These are phyloP conservation scores for Talaromyces pinophilus DNA, from an alignment of 2,329 filamentous ascomycete genomes.

Conservation along the genomic window DNA sequence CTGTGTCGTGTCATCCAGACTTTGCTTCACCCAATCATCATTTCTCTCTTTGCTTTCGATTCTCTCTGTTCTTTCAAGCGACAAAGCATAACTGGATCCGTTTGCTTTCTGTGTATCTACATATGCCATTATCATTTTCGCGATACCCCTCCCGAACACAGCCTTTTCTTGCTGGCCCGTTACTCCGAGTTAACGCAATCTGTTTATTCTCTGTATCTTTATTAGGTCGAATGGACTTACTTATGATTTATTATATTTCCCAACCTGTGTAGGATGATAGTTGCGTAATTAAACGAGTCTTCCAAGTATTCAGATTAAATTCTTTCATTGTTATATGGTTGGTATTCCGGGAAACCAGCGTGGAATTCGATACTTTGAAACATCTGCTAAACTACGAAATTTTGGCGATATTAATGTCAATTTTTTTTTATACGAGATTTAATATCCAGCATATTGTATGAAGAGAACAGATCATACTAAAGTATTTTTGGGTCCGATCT, in stretches of 20 bases:
- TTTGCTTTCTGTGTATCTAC: slow-evolving; percentile 5
- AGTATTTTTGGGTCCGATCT: not conserved
- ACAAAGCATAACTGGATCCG: slow-evolving; percentile 3
- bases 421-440: not conserved
- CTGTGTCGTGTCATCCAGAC: slow-evolving; percentile 14
- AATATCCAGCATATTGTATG: not conserved
- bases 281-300: slow-evolving; percentile 17
- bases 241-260: not conserved
- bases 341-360: not conserved
- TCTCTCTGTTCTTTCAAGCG: not conserved
- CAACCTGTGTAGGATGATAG: not conserved
- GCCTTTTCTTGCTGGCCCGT: slow-evolving; percentile 6
- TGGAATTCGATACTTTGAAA: not conserved
- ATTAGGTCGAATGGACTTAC: not conserved
- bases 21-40: not conserved
- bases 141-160: slow-evolving; percentile 4
- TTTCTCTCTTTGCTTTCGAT: not conserved
- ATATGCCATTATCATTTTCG: slow-evolving; percentile 2
- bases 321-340: not conserved
- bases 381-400: not conserved
- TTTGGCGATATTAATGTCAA: not conserved
- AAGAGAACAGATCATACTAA: not conserved
- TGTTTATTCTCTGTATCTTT: not conserved
- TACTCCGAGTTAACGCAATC: not conserved
- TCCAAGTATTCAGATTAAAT: not conserved